Evolutionary conservation across 2,329 filamentous ascomycete genomes (phyloP), one percentile per base, ranked within the genome.

Genomic region (Botrytis fabae): DNA sequence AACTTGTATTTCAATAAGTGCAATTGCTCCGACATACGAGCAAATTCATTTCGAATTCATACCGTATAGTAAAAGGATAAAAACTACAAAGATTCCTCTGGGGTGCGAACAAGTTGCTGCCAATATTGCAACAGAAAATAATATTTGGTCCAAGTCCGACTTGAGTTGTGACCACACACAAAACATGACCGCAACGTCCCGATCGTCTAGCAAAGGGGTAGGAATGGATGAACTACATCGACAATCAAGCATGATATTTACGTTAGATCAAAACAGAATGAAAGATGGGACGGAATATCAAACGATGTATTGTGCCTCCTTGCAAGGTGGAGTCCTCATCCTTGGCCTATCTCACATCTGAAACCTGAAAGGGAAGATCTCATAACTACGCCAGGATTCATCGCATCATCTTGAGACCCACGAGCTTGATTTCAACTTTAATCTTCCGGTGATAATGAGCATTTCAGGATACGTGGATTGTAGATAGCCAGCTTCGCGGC

Each of bases 261-360:
- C 7, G 60, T 57, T 28, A 9, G 25, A 60, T 60, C 16, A 46
- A 42, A 70, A 60, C 25, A n/a, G 54, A 46, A 70, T 7, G 22
- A n/a, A 59, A 61, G 42, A 60, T 59, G 38, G 38, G 51, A 42
- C 25, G 51, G 35, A 69, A 42, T 14, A 69, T 59, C 38, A 57
- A 59, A 32, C 46, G 35, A 61, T 70, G 54, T 20, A 28, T 42
- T 70, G 68, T 59, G 68, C 54, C 54, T 40, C 68, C 42, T 44
- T n/a, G n/a, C 35, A 57, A n/a, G 25, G 10, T 28, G 25, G 22
- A 38, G 35, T 44, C 32, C 38, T 28, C 28, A 35, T 61, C 51
- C 57, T 35, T 62, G 57, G 32, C 40, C 22, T 46, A 60, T 59
- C 61, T 51, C 68, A 70, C 20, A 70, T 48, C 20, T 46, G 57